A percentile compares a stretch with the other conserved stretches of the same genome.
Conservation (phyloP, 1,139 yeast genomes). For the Kodamaea fungicola region DNA sequence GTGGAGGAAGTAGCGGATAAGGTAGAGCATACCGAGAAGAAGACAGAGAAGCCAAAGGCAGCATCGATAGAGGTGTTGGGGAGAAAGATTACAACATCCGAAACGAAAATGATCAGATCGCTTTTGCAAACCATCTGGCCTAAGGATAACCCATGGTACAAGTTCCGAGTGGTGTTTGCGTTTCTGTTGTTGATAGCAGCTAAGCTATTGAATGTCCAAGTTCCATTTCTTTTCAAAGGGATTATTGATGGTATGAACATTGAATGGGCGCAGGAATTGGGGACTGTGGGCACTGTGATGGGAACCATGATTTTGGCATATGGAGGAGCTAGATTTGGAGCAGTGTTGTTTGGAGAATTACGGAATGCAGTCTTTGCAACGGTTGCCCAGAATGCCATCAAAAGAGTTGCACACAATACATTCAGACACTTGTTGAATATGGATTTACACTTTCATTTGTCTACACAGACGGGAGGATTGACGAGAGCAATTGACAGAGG, state of each 20-base stretch:
- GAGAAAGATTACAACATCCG: slow-evolving; percentile 39
- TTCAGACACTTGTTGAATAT: slow-evolving; percentile 77
- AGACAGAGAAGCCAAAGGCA: not conserved
- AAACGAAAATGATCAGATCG: slow-evolving; percentile 58
- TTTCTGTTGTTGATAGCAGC: slow-evolving; percentile 70
- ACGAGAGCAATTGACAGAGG: slow-evolving; percentile 97
- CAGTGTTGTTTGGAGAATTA: slow-evolving; percentile 89
- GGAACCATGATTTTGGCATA: slow-evolving; percentile 81
- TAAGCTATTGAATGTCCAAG: slow-evolving; percentile 86
- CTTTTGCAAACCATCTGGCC: slow-evolving; percentile 89
- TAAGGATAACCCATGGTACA: slow-evolving; percentile 63
- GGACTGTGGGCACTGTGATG: slow-evolving; percentile 57
- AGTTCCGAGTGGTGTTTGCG: slow-evolving; percentile 73
- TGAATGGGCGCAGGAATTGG: slow-evolving; percentile 70
- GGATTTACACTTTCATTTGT: slow-evolving; percentile 86
- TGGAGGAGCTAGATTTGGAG: slow-evolving; percentile 92
- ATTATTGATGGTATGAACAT: slow-evolving; percentile 92
- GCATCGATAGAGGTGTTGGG: slow-evolving; percentile 13
- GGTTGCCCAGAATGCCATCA: slow-evolving; percentile 93
- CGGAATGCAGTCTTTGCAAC: slow-evolving; percentile 93
- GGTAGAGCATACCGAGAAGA: too few relatives aligned
- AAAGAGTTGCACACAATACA: slow-evolving; percentile 84
- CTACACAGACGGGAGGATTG: slow-evolving; percentile 92
- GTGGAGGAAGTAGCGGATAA: too few relatives aligned
- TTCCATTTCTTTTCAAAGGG: slow-evolving; percentile 88